Percentiles rank a stretch among this genome's conserved stretches.
Conservation (phyloP, 2,329 filamentous ascomycete genomes). For the Neonectria magnoliae region DNA sequence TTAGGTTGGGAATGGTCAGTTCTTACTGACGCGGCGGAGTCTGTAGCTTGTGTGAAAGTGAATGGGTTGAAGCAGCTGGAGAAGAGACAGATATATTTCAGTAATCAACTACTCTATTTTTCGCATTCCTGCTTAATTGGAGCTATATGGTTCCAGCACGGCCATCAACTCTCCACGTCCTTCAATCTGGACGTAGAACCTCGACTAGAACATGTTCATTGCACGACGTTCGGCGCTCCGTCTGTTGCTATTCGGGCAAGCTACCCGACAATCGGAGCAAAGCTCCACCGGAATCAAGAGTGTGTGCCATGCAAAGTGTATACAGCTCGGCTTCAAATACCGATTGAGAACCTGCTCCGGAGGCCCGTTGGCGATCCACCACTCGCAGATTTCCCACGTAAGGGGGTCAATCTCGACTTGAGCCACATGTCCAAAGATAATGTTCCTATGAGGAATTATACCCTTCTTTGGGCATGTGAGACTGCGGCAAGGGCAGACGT, state of each 20-base stretch:
- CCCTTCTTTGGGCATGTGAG: constrained; percentile 31
- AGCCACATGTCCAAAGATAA: constrained; percentile 35
- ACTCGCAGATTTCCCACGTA: constrained; percentile 40
- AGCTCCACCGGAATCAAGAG: constrained; percentile 27
- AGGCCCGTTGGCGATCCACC: constrained; percentile 41
- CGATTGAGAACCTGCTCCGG: constrained; percentile 42
- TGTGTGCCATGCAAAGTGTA: constrained; percentile 36
- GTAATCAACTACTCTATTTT: background rate
- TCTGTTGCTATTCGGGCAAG: constrained; percentile 22
- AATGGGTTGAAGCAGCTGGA: background rate
- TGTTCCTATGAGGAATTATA: constrained; percentile 29
- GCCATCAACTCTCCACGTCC: background rate
- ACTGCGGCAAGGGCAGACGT: constrained; percentile 40
- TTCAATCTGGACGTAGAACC: background rate
- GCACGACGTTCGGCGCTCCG: background rate
- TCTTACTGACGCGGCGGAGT: background rate
- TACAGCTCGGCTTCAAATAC: constrained; percentile 39
- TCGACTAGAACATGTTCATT: background rate
- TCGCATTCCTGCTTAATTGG: background rate
- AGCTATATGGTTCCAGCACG: background rate
- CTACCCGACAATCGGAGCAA: constrained; percentile 29
- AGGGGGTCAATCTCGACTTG: constrained; percentile 35
- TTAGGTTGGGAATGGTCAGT: background rate
- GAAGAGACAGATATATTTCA: background rate
- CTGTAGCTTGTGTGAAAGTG: background rate